These are phyloP conservation scores for Agroathelia rolfsii DNA, from an alignment of 1,284 basidiomycete genomes.

Conservation along the genomic window DNA sequence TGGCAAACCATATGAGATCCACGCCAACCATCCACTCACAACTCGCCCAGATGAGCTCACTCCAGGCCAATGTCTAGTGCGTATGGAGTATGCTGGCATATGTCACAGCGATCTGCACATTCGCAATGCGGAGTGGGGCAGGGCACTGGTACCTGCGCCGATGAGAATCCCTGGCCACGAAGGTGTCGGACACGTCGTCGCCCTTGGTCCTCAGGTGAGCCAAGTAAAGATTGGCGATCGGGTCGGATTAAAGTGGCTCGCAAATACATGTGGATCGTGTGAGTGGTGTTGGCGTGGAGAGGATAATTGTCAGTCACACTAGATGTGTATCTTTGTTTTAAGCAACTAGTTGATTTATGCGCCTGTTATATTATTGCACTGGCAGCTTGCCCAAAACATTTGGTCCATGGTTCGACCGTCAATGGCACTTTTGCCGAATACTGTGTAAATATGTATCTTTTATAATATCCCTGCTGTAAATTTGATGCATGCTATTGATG, in stretches of 20 bases:
- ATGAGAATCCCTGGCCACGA: constrained; percentile 88
- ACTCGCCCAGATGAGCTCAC: constrained; percentile 56
- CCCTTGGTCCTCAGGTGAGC: constrained; percentile 65
- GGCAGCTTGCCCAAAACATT: constrained; percentile 49
- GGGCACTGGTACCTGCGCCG: constrained; percentile 58
- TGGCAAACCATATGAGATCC: constrained; percentile 35
- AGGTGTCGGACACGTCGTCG: constrained; percentile 69
- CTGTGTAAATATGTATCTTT: constrained; percentile 31
- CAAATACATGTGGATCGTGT: constrained; percentile 53
- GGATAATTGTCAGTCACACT: constrained; percentile 32
- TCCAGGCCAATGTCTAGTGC: constrained; percentile 76
- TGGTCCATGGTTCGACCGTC: constrained; percentile 64
- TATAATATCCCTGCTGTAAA: background rate
- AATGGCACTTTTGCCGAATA: constrained; percentile 85
- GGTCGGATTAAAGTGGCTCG: constrained; percentile 85
- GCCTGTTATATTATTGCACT: background rate
- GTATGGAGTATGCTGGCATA: constrained; percentile 63
- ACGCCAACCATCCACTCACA: constrained; percentile 47
- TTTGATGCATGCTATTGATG: constrained; percentile 2
- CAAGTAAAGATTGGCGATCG: constrained; percentile 67
- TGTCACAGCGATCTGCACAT: constrained; percentile 81
- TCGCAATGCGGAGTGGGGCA: constrained; percentile 64
- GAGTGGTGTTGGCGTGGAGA: background rate
- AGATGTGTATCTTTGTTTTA: constrained; percentile 17
- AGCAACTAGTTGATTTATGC: constrained; percentile 1